Evolutionary conservation across 2,329 filamentous ascomycete species (phyloP), one percentile per base, ranked within the genome.

Genomic region (Pseudogymnoascus sp.): DNA sequence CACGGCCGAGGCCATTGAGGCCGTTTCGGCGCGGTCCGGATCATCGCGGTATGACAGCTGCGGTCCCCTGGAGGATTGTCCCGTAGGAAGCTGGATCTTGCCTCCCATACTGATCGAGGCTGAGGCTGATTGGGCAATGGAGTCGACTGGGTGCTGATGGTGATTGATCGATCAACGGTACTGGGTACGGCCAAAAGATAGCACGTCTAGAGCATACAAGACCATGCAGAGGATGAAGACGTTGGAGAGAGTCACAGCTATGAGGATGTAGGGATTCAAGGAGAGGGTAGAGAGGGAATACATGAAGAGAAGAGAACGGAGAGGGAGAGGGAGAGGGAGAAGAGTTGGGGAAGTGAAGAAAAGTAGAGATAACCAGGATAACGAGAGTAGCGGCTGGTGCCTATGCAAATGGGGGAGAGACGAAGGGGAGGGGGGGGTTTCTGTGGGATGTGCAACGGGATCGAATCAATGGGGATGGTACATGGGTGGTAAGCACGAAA

Each of bases 1-100:
- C 5, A 67, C 66, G 7, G 68, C 67, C 2, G 69, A 69, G 5
- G 67, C 68, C 11, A 64, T 70, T 31, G 69, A 67, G 8, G 68
- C 68, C 26, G 69, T 65, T 64, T 69, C 69, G 14, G 67, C 65
- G 18, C 64, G 64, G 45, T 51, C 45, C n/a, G 45, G 45, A 29
- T 51, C 45, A 51, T 51, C 45, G 14, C 45, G 45, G 8, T 51
- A 51, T 51, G 45, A 51, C 23, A 51, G 23, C 14, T 51, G 45
- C 21, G 45, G 23, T 11, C 45, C 45, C 23, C 11, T 51, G 23
- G 45, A 26, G n/a, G 45, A 29, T 10, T 14, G 3, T 29, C 45
- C 45, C 23, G 45, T 29, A n/a, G 45, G 45, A 51, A 51, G 45
- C 23, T 51, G 45, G 23, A 51, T 51, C 45, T 51, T 51, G 21